phyloP scores from a whole-genome alignment of 331 rosid genomes.

The Erythrophleum ivorense region DNA sequence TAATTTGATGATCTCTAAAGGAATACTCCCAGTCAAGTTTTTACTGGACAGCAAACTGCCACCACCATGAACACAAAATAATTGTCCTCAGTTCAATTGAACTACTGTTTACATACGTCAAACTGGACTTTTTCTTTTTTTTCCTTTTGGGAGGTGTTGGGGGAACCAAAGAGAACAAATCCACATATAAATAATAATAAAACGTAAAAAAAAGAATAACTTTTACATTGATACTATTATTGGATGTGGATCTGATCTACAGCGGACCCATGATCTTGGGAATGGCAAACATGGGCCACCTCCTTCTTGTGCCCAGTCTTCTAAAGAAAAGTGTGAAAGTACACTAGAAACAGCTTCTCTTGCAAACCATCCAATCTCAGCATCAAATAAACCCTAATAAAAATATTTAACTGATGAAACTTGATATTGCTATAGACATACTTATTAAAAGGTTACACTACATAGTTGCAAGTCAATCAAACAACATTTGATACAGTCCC shows the following conservation, averaged over 20 bases:
- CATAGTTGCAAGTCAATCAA: slow-evolving; percentile 29
- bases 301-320: slow-evolving; percentile 85
- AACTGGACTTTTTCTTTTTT: too few species aligned
- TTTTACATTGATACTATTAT: slow-evolving; percentile 81
- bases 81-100: too few species aligned
- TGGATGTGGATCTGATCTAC: slow-evolving; percentile 84
- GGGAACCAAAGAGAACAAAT: slow-evolving; percentile 12
- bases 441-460: slow-evolving; percentile 15
- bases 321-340: slow-evolving; percentile 57
- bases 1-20: slow-evolving; percentile 71
- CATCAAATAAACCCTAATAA: slow-evolving; percentile 32
- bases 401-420: neutral
- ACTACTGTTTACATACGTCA: too few species aligned
- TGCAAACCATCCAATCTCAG: slow-evolving; percentile 54
- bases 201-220: slow-evolving; percentile 36
- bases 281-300: slow-evolving; percentile 96
- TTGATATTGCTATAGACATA: neutral
- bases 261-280: slow-evolving; percentile 95
- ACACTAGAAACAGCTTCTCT: slow-evolving; percentile 62
- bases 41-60: slow-evolving; percentile 71
- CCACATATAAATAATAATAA: slow-evolving; percentile 28
- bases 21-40: slow-evolving; percentile 84
- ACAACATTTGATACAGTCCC: slow-evolving; percentile 17
- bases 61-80: slow-evolving; percentile 45
- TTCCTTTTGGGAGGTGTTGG: too few species aligned